Evolutionary conservation across 352 stramenopile genomes (phyloP).

Genomic region (Pythium folliculosum): DNA sequence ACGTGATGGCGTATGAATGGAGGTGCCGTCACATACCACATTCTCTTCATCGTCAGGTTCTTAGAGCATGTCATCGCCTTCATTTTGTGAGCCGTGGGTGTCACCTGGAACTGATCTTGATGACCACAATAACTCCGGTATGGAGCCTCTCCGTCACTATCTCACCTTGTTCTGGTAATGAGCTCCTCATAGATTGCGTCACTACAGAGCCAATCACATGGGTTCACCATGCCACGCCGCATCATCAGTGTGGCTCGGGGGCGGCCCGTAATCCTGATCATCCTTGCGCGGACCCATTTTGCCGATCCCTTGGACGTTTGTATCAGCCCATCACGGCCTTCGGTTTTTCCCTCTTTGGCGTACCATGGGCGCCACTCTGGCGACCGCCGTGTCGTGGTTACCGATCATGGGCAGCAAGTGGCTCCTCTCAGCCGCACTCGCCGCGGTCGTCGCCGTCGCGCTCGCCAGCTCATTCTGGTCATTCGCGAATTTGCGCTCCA

Average conservation of each 20-base stretch:
- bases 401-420: constrained; percentile 1
- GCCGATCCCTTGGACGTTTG: neutral
- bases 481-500: constrained; percentile 20
- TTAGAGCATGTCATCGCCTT: no score
- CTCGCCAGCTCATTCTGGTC: constrained; percentile 2
- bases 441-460: neutral
- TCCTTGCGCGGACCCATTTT: neutral
- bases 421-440: neutral
- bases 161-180: neutral
- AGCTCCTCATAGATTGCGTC: constrained; percentile 3
- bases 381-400: neutral
- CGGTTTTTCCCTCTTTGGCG: no score
- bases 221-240: neutral
- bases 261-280: constrained; percentile 12
- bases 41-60: no score
- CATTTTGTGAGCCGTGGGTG: no score
- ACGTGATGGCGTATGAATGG: no score
- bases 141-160: neutral
- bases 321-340: no score
- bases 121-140: no score
- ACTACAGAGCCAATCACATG: neutral
- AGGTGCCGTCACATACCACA: no score
- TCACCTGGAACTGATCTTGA: no score
- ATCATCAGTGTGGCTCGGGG: constrained; percentile 10
- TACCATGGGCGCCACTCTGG: neutral